These are phyloP conservation scores for Umbelopsis vinacea DNA, from an alignment of 192 early-diverging fungal species.

Conservation along the genomic window DNA sequence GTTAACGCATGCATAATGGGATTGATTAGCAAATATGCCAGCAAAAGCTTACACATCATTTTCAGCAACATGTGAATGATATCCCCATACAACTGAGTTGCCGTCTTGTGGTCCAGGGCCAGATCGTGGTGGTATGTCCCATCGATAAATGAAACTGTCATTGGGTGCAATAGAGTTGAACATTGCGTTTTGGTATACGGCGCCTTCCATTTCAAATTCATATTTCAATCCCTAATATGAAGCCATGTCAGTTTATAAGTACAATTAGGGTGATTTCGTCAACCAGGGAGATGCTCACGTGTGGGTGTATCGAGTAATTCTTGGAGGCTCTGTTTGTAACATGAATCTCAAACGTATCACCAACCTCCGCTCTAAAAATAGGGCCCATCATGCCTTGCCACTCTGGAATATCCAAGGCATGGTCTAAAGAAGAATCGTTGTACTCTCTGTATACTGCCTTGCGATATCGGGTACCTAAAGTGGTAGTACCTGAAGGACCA, in stretches of 20 bases:
- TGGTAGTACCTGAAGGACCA: constrained; percentile 14
- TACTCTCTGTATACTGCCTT: constrained; percentile 39
- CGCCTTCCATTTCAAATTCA: constrained; percentile 46
- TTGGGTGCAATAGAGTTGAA: constrained; percentile 20
- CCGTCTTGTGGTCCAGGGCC: constrained; percentile 44
- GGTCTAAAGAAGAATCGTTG: constrained; percentile 19
- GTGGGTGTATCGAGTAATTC: constrained; percentile 41
- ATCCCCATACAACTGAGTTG: constrained; percentile 39
- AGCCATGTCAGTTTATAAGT: constrained; percentile 5
- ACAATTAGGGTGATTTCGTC: neutral
- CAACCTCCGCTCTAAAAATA: constrained; percentile 39
- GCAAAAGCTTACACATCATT: constrained; percentile 31
- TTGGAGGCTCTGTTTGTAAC: constrained; percentile 31
- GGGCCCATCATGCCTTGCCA: constrained; percentile 45
- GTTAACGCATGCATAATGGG: neutral
- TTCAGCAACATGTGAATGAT: constrained; percentile 41
- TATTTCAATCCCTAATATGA: constrained; percentile 38
- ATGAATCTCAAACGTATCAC: constrained; percentile 36
- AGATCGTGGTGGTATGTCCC: constrained; percentile 33
- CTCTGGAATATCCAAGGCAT: neutral
- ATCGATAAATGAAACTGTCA: constrained; percentile 27
- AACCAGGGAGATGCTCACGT: constrained; percentile 24
- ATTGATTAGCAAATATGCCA: neutral
- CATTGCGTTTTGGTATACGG: constrained; percentile 30
- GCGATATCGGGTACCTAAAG: constrained; percentile 31